Base-by-base conservation (phyloP, 768 basidiomycete genomes). In the Phaffia tasmanica region DNA sequence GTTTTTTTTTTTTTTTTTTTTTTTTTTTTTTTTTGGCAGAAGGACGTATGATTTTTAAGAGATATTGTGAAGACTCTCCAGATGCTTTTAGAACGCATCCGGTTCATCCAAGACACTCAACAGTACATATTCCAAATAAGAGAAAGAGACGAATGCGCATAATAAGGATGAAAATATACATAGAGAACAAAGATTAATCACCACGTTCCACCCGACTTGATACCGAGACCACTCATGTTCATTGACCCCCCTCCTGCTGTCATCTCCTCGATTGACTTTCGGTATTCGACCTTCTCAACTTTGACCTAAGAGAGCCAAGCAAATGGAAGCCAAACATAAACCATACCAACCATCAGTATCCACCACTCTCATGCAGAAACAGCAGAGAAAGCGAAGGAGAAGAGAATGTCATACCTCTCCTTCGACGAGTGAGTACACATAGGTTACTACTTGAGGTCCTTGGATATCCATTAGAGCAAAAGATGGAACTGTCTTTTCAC, bases 401-500 rank as follows among this genome's bases (percentile, higher is more conserved):
- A 42, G 32, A n/a, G 23, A 62, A 30, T 4, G 35, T 72, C 76
- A 81, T 2, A 93, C 90, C 76, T 93, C 91, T 51, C 89, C 88
- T 53, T 93, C 90, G 55, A 94, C 86, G 35, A 94, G 83, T 73
- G 93, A 90, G 76, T 94, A 97, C 3, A 98, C 92, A 73, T 95
- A 98, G 2, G 94, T 98, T 30, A 95, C 92, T 46, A 99, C 88
- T 11, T 94, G 90, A 2, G 89, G 84, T 5, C 95, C 95, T 78
- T 99, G 95, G 47, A 99, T 86, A 75, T 98, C 95, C 87, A 99
- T 90, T 55, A 98, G 79, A 0, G 95, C 95, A 73, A 99, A 99
- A 2, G 90, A 92, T 0, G 95, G 94, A 3, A 30, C n/a, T 1
- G 83, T 90, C 2, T 87, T 85, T 32, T 90, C 89, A 3, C 90